A percentile compares a stretch with the other conserved stretches of the same genome.
Evolutionary conservation across 2,329 filamentous ascomycete species (phyloP).

Genomic region (Neofusicoccum ribis): DNA sequence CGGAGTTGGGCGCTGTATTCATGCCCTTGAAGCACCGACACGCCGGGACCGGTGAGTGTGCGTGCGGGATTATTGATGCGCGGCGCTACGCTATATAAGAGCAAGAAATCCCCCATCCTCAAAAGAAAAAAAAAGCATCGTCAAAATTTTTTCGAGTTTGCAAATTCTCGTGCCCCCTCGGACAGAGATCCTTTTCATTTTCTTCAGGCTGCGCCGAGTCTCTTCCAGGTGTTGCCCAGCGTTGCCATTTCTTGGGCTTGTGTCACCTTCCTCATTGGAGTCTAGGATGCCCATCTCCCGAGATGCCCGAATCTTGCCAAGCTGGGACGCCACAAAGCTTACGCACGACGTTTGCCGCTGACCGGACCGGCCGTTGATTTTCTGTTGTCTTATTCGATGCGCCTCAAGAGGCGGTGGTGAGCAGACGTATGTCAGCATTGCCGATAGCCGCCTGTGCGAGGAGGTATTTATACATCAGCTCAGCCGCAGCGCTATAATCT

Average conservation of each 20-base stretch:
- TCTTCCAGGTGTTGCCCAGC: not conserved
- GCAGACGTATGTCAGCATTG: not conserved
- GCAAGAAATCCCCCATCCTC: not conserved
- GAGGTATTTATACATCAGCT: no score
- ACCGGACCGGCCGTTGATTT: no score
- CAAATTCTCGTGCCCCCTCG: no score
- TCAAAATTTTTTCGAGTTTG: no score
- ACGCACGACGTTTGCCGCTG: not conserved
- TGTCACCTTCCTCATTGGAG: not conserved
- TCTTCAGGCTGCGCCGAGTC: no score
- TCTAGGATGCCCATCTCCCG: not conserved
- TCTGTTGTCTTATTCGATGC: no score
- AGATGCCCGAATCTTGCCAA: not conserved
- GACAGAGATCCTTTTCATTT: no score
- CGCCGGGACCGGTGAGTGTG: no score
- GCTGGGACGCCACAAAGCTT: not conserved
- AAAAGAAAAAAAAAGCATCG: not conserved
- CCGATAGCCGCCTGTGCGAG: no score
- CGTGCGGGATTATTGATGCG: no score
- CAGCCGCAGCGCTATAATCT: no score
- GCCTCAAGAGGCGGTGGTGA: not conserved
- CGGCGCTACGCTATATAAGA: not conserved
- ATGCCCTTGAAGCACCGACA: not conserved
- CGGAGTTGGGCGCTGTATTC: not conserved
- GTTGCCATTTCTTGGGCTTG: not conserved